Percentiles rank a stretch among this genome's conserved stretches.
phyloP scores from a whole-genome alignment of 2,329 filamentous ascomycete species.

The Claviceps sp. region DNA sequence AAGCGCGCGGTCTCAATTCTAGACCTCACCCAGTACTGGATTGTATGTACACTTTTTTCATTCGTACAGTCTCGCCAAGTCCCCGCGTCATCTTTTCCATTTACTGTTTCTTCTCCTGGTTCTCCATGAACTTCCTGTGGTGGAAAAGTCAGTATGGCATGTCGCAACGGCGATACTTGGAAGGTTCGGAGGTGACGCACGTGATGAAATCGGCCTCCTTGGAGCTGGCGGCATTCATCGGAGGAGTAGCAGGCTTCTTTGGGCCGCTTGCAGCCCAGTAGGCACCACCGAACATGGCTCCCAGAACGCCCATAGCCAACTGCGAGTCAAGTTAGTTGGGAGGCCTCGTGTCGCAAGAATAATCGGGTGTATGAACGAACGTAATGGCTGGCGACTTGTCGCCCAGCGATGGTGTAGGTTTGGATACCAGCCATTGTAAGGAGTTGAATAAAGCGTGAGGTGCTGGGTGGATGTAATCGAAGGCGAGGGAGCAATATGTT shows the following conservation, averaged over 20 bases:
- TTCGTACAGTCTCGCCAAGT: constrained; percentile 14
- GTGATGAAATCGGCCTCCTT: constrained; percentile 54
- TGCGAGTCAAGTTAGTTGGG: constrained; percentile 15
- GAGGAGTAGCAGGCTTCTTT: constrained; percentile 34
- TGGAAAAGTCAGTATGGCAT: neutral
- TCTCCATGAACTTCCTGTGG: constrained; percentile 26
- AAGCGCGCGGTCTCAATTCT: neutral
- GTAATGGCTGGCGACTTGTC: constrained; percentile 47
- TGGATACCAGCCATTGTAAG: constrained; percentile 25
- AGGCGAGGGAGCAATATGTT: neutral
- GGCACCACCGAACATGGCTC: constrained; percentile 34
- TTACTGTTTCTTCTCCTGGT: constrained; percentile 29
- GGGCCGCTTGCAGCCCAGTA: constrained; percentile 31
- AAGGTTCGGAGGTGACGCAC: constrained; percentile 26
- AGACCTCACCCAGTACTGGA: neutral
- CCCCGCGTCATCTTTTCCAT: constrained; percentile 7
- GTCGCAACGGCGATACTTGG: constrained; percentile 5
- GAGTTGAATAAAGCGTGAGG: constrained; percentile 10
- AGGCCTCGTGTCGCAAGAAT: neutral
- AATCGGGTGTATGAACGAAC: constrained; percentile 27
- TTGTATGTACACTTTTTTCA: constrained; percentile 21
- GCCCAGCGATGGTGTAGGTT: constrained; percentile 43
- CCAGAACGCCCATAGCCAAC: constrained; percentile 46
- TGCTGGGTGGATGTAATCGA: constrained; percentile 6
- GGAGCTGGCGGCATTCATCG: constrained; percentile 47